Base-by-base conservation (phyloP, 306 rosid species). In the Rosa multiflora region DNA sequence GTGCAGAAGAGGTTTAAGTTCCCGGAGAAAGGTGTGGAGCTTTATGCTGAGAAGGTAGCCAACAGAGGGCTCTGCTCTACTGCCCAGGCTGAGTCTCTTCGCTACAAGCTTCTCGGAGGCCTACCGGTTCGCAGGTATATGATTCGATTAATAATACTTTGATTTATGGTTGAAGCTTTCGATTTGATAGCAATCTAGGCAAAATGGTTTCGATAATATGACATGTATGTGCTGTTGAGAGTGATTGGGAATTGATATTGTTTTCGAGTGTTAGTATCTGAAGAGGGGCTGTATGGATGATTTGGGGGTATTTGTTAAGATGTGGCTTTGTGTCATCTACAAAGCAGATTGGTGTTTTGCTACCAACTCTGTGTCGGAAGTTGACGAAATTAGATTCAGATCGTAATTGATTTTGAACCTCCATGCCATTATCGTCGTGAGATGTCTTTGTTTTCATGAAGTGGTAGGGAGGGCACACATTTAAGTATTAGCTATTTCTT, bases 281-380 rank as follows among this genome's bases (percentile, higher is more conserved):
- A 23, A 4, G 10, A 10, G 1, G 5, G 12, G 37, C 9, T 13
- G 70, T 35, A 4, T 32, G 44, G 46, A 2, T 32, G 37, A 9
- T 23, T 1, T 1, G 12, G 62, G n/a, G 0, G 2, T 4, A 15
- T 44, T 37, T 15, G 11, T 0, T 64, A 72, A 32, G 29, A 15
- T 72, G 59, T 48, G 14, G 70, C 3, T 63, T 17, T 14, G 29
- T 75, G 83, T 80, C 84, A 80, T 79, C 85, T 85, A 70, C 76
- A 78, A 75, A 77, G 85, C 90, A 78, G 80, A 67, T 82, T 49
- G 89, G 83, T 66, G 67, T 58, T 44, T 74, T 74, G 7, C 48
- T 86, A 62, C 89, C 85, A 47, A n/a, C 18, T 76, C 83, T 91
- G 97, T 93, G 98, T 93, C 92, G 94, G 98, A 93, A 86, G 97